Evolutionary conservation across 495 filamentous ascomycete genomes (phyloP).

Genomic region (Penicillium ochrochloron): DNA sequence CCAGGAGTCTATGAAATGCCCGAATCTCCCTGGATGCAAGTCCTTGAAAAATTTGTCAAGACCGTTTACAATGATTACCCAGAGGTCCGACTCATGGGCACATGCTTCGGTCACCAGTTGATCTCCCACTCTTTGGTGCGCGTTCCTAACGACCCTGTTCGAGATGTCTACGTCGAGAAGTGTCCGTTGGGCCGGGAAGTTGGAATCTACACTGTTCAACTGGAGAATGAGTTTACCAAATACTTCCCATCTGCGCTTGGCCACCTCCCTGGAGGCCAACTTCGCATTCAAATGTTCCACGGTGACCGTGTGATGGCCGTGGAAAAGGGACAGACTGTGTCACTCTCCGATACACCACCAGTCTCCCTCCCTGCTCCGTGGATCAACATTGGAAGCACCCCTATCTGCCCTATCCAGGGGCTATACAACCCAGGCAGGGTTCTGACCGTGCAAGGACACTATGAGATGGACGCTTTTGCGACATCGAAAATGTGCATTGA

Average conservation of each 20-base stretch:
- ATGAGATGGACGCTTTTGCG: slow-evolving; percentile 45
- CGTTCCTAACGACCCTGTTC: slow-evolving; percentile 23
- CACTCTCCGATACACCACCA: slow-evolving; percentile 29
- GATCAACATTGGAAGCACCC: slow-evolving; percentile 41
- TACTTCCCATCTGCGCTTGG: slow-evolving; percentile 26
- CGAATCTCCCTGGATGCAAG: slow-evolving; percentile 37
- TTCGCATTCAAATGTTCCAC: slow-evolving; percentile 46
- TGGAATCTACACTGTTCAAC: slow-evolving; percentile 35
- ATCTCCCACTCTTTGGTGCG: slow-evolving; percentile 42
- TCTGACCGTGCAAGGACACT: slow-evolving; percentile 43
- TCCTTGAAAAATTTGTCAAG: slow-evolving; percentile 32
- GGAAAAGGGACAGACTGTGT: slow-evolving; percentile 27
- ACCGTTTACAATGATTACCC: slow-evolving; percentile 42
- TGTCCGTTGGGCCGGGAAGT: slow-evolving; percentile 41
- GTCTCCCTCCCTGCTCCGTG: slow-evolving; percentile 35
- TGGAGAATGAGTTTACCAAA: slow-evolving; percentile 32
- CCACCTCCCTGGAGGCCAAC: slow-evolving; percentile 20
- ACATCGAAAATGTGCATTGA: slow-evolving; percentile 38
- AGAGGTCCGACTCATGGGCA: slow-evolving; percentile 43
- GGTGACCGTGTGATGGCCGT: slow-evolving; percentile 42
- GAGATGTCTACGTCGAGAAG: slow-evolving; percentile 35
- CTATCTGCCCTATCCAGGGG: slow-evolving; percentile 45
- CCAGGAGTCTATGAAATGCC: slow-evolving; percentile 37
- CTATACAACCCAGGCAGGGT: slow-evolving; percentile 40
- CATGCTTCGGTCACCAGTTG: slow-evolving; percentile 49